Evolutionary conservation across 768 basidiomycete species (phyloP).

Genomic region (Coprinellus micaceus): DNA sequence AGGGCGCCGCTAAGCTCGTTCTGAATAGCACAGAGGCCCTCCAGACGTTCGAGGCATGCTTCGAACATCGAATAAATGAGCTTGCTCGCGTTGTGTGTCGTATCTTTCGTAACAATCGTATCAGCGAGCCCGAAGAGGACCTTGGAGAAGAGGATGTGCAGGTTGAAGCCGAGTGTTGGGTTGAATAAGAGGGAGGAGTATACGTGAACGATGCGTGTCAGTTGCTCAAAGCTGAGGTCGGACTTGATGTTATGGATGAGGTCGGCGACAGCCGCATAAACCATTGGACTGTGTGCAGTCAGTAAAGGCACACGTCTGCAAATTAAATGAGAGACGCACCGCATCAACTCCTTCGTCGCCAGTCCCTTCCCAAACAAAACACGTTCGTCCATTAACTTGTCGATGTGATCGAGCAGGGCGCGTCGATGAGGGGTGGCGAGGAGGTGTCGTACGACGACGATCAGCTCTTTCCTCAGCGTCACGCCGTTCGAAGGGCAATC

Average conservation of each 20-base stretch:
- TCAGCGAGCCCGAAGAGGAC: slow-evolving; percentile 90
- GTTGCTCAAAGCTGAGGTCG: slow-evolving; percentile 74
- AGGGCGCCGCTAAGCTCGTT: slow-evolving; percentile 48
- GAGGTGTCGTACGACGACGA: slow-evolving; percentile 90
- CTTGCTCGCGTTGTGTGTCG: slow-evolving; percentile 59
- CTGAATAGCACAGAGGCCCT: slow-evolving; percentile 68
- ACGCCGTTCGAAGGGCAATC: slow-evolving; percentile 90
- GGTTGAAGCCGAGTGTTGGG: slow-evolving; percentile 68
- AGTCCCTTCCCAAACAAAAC: slow-evolving; percentile 84
- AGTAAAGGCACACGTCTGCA: slow-evolving; percentile 6
- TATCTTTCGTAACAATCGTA: slow-evolving; percentile 72
- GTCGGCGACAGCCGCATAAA: slow-evolving; percentile 88
- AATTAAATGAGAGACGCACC: too few species aligned
- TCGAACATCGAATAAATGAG: slow-evolving; percentile 77
- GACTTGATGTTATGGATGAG: slow-evolving; percentile 86
- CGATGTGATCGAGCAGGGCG: slow-evolving; percentile 76
- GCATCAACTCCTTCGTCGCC: slow-evolving; percentile 79
- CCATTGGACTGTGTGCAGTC: slow-evolving; percentile 53
- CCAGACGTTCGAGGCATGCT: slow-evolving; percentile 79
- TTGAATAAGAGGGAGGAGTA: slow-evolving; percentile 91
- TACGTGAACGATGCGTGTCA: slow-evolving; percentile 74
- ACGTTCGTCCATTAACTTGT: slow-evolving; percentile 86
- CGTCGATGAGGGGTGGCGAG: slow-evolving; percentile 74
- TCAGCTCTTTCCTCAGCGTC: slow-evolving; percentile 80
- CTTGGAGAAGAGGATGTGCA: slow-evolving; percentile 90